These are phyloP conservation scores for Penicillium janthinellum DNA, from an alignment of 2,329 filamentous ascomycete genomes.

Conservation along the genomic window DNA sequence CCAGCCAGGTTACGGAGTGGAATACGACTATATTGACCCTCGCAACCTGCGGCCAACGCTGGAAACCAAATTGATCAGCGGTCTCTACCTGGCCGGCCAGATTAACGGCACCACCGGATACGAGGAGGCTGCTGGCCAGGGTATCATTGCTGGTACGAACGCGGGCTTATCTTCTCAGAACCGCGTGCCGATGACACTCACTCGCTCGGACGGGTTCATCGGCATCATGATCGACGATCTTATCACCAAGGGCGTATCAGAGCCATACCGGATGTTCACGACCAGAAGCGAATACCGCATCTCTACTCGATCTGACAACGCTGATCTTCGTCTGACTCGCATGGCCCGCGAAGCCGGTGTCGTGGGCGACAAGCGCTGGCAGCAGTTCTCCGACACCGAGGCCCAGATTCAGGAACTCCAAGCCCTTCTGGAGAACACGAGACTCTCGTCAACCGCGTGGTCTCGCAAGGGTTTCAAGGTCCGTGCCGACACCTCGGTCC, in stretches of 20 bases:
- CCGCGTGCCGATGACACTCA: slow-evolving; percentile 67
- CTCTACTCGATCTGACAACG: slow-evolving; percentile 89
- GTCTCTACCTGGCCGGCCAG: slow-evolving; percentile 90
- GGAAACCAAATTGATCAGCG: slow-evolving; percentile 88
- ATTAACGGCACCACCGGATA: slow-evolving; percentile 99
- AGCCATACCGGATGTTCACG: slow-evolving; percentile 99
- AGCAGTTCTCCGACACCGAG: slow-evolving; percentile 64
- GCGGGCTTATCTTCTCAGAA: slow-evolving; percentile 77
- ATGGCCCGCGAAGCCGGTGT: slow-evolving; percentile 76
- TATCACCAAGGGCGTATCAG: slow-evolving; percentile 92
- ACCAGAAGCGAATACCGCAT: slow-evolving; percentile 94
- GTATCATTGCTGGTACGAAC: slow-evolving; percentile 89
- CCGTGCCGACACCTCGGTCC: slow-evolving; percentile 65
- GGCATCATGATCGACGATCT: slow-evolving; percentile 99
- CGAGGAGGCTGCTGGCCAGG: slow-evolving; percentile 94
- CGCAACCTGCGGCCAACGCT: slow-evolving; percentile 83
- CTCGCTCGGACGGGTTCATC: slow-evolving; percentile 88
- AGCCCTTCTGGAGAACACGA: slow-evolving; percentile 59
- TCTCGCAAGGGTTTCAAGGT: slow-evolving; percentile 68
- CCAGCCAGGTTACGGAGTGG: slow-evolving; percentile 93
- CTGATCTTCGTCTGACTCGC: slow-evolving; percentile 80
- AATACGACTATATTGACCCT: slow-evolving; percentile 98
- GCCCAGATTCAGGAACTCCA: slow-evolving; percentile 69
- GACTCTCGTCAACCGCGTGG: slow-evolving; percentile 67
- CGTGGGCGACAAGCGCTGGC: slow-evolving; percentile 78